Evolutionary conservation across 1,139 yeast species (phyloP), one percentile per base, ranked within the genome.

Genomic region (Saccharomyces hybrid): DNA sequence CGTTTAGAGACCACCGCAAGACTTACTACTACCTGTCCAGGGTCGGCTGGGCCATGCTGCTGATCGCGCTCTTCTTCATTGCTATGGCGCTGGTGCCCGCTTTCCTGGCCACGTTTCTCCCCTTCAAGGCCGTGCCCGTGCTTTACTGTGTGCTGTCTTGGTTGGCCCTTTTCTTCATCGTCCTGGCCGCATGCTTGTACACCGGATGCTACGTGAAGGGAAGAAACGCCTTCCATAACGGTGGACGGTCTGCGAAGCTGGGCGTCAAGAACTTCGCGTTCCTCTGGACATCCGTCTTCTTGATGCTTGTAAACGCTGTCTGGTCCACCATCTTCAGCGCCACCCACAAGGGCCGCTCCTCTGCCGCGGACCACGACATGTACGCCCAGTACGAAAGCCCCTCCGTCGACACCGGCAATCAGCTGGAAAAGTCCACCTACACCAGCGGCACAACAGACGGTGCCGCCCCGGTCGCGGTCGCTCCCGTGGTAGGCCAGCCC

Each of bases 161-260:
- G 71, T 50, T 78, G 44, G 79, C 87, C 1, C 71, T 81, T 48
- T 60, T 85, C 31, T 84, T 85, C 67, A 72, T 78, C 12, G 66
- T 78, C 28, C 69, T 82, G 31, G 83, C 87, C 19, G 82, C 90
- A n/a, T 71, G 81, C 46, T 71, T 85, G 57, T 70, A 79, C 50
- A 86, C 95, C 6, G 86, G 88, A 31, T 80, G 79, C 47, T 84
- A 76, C 67, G 87, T 81, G 29, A 77, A 76, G 68, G 93, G 88
- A 42, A 78, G 80, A 60, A 71, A 78, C 60, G 76, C 76, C 16
- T 86, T 86, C 72, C 73, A 72, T 46, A 64, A 74, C 55, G 75
- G 73, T 42, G 83, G 83, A 48, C 65, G 70, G 52, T 52, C 58
- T 21, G 79, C 93, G 11, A 67, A 64, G 12, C 62, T 88, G 51